These are phyloP conservation scores for Suhomyces terraborum DNA, from an alignment of 1,139 yeast species.

Conservation along the genomic window DNA sequence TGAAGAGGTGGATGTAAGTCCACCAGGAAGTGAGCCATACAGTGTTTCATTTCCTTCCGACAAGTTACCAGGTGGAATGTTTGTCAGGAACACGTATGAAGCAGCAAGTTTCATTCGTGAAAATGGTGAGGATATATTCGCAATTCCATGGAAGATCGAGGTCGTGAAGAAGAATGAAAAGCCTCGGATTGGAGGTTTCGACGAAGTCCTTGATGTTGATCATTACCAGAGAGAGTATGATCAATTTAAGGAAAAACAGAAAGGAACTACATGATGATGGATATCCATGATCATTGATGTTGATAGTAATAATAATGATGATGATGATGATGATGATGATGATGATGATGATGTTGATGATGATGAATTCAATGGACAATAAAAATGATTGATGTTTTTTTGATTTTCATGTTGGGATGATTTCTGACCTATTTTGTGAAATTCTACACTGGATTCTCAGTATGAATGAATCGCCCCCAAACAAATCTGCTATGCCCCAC, in stretches of 20 bases:
- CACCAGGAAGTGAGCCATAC: constrained; percentile 20
- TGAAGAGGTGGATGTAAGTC: constrained; percentile 24
- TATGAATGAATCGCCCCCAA: no score
- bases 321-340: no score
- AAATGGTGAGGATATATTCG: constrained; percentile 28
- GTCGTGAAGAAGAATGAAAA: constrained; percentile 26
- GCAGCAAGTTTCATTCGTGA: constrained; percentile 33
- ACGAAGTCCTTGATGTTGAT: background rate
- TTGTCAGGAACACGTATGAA: constrained; percentile 37
- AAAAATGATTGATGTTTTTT: no score
- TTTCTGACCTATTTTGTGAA: no score
- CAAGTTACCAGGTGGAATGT: constrained; percentile 37
- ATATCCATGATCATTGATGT: no score
- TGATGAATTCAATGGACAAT: no score
- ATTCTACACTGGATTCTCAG: no score
- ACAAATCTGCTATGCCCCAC: no score
- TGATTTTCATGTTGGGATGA: no score
- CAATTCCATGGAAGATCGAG: constrained; percentile 32
- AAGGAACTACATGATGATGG: background rate
- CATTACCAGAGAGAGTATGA: background rate
- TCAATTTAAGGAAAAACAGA: background rate
- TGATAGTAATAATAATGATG: no score
- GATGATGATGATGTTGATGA: no score
- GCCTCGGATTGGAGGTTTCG: constrained; percentile 20
- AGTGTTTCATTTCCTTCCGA: constrained; percentile 32